These are phyloP conservation scores for Kwoniella pini DNA, from an alignment of 768 basidiomycete genomes.

Conservation along the genomic window DNA sequence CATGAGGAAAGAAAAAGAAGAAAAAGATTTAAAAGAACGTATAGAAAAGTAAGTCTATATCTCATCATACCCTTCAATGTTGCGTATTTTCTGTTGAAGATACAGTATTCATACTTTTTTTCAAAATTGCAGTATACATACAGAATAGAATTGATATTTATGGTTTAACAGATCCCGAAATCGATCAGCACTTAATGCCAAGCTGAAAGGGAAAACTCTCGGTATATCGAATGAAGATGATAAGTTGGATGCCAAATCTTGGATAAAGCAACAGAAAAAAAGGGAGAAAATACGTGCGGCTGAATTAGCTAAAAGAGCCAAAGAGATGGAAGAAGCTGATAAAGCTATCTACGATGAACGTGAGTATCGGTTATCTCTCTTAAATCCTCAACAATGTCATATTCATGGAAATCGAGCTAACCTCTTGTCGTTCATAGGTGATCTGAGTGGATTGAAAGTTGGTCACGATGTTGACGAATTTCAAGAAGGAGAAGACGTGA, in stretches of 20 bases:
- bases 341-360: constrained; percentile 85
- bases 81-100: background rate
- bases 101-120: constrained; percentile 18
- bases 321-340: constrained; percentile 83
- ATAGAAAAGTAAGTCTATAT: constrained; percentile 66
- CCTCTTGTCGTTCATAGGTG: too few species aligned
- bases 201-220: constrained; percentile 88
- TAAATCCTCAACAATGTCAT: too few species aligned
- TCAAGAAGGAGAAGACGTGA: constrained; percentile 89
- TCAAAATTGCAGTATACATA: constrained; percentile 11
- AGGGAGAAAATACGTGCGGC: constrained; percentile 63
- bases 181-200: constrained; percentile 84
- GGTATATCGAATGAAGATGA: constrained; percentile 62
- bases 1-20: constrained; percentile 61
- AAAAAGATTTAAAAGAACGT: constrained; percentile 48
- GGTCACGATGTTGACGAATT: constrained; percentile 89
- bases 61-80: background rate
- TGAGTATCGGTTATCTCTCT: constrained; percentile 56
- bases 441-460: constrained; percentile 91
- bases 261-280: constrained; percentile 91
- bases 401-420: too few species aligned
- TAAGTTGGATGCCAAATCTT: constrained; percentile 75
- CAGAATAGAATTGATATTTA: background rate
- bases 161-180: constrained; percentile 69
- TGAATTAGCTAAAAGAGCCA: constrained; percentile 79